phyloP scores from a whole-genome alignment of 192 early-diverging fungal genomes.

The Entomortierella lignicola region DNA sequence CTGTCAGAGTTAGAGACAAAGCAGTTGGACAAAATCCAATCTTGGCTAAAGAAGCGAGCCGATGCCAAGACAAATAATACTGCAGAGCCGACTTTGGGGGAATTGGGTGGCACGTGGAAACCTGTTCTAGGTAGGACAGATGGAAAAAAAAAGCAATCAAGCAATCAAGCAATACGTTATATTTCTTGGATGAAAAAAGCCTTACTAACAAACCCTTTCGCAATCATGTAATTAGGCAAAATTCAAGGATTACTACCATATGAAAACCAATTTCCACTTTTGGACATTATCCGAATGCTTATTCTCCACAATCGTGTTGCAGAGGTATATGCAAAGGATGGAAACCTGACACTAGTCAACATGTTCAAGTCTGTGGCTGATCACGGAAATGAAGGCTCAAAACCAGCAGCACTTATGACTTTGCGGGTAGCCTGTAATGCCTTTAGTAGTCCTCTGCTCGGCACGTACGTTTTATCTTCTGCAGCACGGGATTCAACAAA shows the following conservation, averaged over 20 bases:
- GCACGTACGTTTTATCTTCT: slow-evolving; percentile 48
- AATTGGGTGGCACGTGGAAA: slow-evolving; percentile 33
- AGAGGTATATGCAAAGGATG: slow-evolving; percentile 59
- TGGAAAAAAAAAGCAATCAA: background rate
- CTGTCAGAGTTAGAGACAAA: slow-evolving; percentile 27
- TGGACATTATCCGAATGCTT: slow-evolving; percentile 73
- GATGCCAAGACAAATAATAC: slow-evolving; percentile 26
- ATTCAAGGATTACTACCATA: slow-evolving; percentile 48
- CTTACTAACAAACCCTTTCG: too few relatives aligned
- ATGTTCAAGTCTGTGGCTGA: slow-evolving; percentile 27
- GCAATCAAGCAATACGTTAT: too few relatives aligned
- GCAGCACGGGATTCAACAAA: slow-evolving; percentile 66
- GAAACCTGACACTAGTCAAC: slow-evolving; percentile 41
- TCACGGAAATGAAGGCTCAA: slow-evolving; percentile 48
- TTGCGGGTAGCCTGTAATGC: slow-evolving; percentile 76
- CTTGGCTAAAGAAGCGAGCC: slow-evolving; percentile 42
- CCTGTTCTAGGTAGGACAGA: slow-evolving; percentile 20
- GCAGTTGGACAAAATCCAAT: slow-evolving; percentile 48
- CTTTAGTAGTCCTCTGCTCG: slow-evolving; percentile 57
- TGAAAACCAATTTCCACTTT: slow-evolving; percentile 68
- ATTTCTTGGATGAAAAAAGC: too few relatives aligned
- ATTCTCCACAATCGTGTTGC: slow-evolving; percentile 58
- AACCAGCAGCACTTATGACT: slow-evolving; percentile 66
- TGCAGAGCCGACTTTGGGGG: slow-evolving; percentile 41
- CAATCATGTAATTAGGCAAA: slow-evolving; percentile 20